Evolutionary conservation across 257 asterid genomes (phyloP).

Genomic region (Verbena officinalis): DNA sequence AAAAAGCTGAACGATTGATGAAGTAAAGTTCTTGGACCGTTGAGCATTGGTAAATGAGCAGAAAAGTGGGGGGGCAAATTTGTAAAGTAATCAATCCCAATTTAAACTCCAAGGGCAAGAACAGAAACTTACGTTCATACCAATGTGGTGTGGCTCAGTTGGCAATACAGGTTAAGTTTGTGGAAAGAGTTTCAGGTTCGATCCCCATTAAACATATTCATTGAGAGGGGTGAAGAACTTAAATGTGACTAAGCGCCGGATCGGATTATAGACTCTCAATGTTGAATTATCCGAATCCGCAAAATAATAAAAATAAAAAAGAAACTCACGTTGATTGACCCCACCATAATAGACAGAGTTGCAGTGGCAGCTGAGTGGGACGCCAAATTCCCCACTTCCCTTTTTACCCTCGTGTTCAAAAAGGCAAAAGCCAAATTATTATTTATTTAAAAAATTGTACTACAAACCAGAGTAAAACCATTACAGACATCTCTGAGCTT

Average conservation of each 20-base stretch:
- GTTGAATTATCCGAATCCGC: too few relatives aligned
- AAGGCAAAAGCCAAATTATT: slow-evolving; percentile 8
- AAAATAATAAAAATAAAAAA: too few relatives aligned
- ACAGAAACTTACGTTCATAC: slow-evolving; percentile 24
- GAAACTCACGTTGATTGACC: slow-evolving; percentile 16
- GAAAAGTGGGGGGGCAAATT: slow-evolving; percentile 27
- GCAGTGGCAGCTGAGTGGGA: slow-evolving; percentile 33
- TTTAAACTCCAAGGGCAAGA: slow-evolving; percentile 35
- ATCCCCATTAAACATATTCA: too few relatives aligned
- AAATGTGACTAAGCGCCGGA: too few relatives aligned
- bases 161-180: too few relatives aligned
- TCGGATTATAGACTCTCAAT: too few relatives aligned
- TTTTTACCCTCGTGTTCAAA: slow-evolving; percentile 43
- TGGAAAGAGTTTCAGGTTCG: too few relatives aligned
- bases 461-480: not conserved
- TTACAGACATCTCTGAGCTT: slow-evolving; percentile 35
- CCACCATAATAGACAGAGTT: slow-evolving; percentile 15
- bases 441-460: slow-evolving; percentile 2
- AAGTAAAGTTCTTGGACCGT: slow-evolving; percentile 23
- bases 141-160: too few relatives aligned
- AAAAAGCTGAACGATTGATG: not conserved
- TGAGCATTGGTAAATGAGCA: slow-evolving; percentile 27
- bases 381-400: slow-evolving; percentile 31
- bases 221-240: too few relatives aligned
- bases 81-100: slow-evolving; percentile 18